These are phyloP conservation scores for Cladosporium sp. DNA, from an alignment of 2,329 filamentous ascomycete genomes.

Conservation along the genomic window DNA sequence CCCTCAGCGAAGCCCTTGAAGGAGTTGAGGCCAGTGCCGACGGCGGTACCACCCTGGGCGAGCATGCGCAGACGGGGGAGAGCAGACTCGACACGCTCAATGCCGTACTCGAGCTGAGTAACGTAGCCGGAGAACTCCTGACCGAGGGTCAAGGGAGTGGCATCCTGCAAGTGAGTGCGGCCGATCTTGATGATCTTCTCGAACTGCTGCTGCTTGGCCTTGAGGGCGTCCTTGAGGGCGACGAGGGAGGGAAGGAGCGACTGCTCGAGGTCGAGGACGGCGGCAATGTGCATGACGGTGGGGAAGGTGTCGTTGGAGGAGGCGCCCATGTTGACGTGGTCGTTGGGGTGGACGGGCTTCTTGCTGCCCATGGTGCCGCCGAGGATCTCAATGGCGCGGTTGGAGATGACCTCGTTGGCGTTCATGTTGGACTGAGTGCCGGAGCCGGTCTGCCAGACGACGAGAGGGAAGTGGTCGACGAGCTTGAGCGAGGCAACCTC, in stretches of 20 bases:
- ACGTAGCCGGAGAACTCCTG: slow-evolving; percentile 99
- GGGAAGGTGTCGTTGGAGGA: slow-evolving; percentile 99
- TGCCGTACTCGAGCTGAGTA: slow-evolving; percentile 86
- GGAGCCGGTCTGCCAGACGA: slow-evolving; percentile 98
- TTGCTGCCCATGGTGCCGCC: slow-evolving; percentile 93
- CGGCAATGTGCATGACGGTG: slow-evolving; percentile 99
- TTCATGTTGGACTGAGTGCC: slow-evolving; percentile 99
- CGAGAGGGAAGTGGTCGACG: slow-evolving; percentile 94
- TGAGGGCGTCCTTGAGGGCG: slow-evolving; percentile 78
- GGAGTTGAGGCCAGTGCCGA: slow-evolving; percentile 96
- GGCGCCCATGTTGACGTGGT: slow-evolving; percentile 99
- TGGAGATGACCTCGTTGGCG: slow-evolving; percentile 99
- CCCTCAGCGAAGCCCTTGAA: slow-evolving; percentile 94
- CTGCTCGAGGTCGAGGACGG: slow-evolving; percentile 87
- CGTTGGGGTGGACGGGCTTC: slow-evolving; percentile 98
- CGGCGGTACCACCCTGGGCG: slow-evolving; percentile 93
- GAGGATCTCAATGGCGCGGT: slow-evolving; percentile 96
- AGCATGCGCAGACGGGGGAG: slow-evolving; percentile 83
- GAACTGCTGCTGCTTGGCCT: slow-evolving; percentile 87
- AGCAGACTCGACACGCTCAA: slow-evolving; percentile 79
- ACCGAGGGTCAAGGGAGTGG: slow-evolving; percentile 89
- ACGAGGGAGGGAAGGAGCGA: slow-evolving; percentile 79
- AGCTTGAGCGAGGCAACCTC: slow-evolving; percentile 95
- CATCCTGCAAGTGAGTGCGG: slow-evolving; percentile 94
- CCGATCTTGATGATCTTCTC: slow-evolving; percentile 98